A percentile compares a stretch with the other conserved stretches of the same genome.
phyloP scores from a whole-genome alignment of 78 protist species.

The slime mould (Dictyostelium discoideum) region dicty_2.7 NC_007088.5:1057501-1058000 shows the following conservation, averaged over 20 bases:
- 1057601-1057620: background rate
- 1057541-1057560: background rate
- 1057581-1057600: background rate
- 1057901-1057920: conserved; percentile 27
- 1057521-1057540: background rate
- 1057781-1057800: conserved; percentile 11
- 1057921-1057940: background rate
- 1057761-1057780: background rate
- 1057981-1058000: conserved; percentile 37
- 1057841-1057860: conserved; percentile 13
- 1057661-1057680: background rate
- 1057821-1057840: background rate
- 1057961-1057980: conserved; percentile 47
- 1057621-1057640: background rate
- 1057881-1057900: conserved; percentile 72
- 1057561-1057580: background rate
- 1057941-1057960: background rate
- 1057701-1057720: conserved; percentile 66
- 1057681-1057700: conserved; percentile 62
- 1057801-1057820: conserved; percentile 8
- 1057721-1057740: conserved; percentile 50
- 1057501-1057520: background rate
- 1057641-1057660: background rate
- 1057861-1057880: background rate
- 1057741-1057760: conserved; percentile 51